These are phyloP conservation scores for Trichoderma lentiforme DNA, from an alignment of 2,329 filamentous ascomycete genomes.

Conservation along the genomic window DNA sequence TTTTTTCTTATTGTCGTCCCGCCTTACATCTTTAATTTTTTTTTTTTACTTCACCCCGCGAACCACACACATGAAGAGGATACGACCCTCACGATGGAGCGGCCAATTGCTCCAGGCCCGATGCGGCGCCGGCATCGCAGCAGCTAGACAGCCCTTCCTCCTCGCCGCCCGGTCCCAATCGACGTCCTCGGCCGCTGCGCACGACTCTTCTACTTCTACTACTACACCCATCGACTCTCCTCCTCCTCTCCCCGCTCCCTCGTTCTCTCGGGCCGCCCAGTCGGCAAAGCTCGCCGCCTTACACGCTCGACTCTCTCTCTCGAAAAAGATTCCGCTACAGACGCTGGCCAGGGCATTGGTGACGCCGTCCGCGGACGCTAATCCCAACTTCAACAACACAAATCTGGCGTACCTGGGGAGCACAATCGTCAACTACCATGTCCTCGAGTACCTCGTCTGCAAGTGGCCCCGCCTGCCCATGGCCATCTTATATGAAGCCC, in stretches of 20 bases:
- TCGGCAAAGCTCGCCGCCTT: conserved; percentile 92
- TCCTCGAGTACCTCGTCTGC: conserved; percentile 81
- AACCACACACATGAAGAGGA: conserved; percentile 41
- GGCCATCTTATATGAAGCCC: conserved; percentile 78
- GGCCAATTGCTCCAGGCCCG: conserved; percentile 40
- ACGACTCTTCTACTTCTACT: conserved; percentile 20
- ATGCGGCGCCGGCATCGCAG: conserved; percentile 25
- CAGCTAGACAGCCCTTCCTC: conserved; percentile 28
- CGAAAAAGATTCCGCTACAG: conserved; percentile 76
- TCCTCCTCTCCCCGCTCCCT: conserved; percentile 64
- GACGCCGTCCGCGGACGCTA: conserved; percentile 76
- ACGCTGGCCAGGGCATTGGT: conserved; percentile 84
- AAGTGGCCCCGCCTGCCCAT: conserved; percentile 89
- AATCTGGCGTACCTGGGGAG: conserved; percentile 77
- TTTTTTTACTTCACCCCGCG: background rate
- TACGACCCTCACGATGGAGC: conserved; percentile 41
- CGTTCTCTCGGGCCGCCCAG: conserved; percentile 59
- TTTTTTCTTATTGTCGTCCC: background rate
- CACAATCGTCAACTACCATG: conserved; percentile 83
- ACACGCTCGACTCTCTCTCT: conserved; percentile 81
- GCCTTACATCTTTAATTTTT: background rate
- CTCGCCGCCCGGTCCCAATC: conserved; percentile 33
- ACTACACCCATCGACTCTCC: conserved; percentile 25
- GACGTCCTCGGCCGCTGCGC: conserved; percentile 28
- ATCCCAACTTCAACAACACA: conserved; percentile 82